A percentile compares a stretch with the other conserved stretches of the same genome.
Conservation (phyloP, 1,284 basidiomycete genomes). For the Ceratobasidium sp. region DNA sequence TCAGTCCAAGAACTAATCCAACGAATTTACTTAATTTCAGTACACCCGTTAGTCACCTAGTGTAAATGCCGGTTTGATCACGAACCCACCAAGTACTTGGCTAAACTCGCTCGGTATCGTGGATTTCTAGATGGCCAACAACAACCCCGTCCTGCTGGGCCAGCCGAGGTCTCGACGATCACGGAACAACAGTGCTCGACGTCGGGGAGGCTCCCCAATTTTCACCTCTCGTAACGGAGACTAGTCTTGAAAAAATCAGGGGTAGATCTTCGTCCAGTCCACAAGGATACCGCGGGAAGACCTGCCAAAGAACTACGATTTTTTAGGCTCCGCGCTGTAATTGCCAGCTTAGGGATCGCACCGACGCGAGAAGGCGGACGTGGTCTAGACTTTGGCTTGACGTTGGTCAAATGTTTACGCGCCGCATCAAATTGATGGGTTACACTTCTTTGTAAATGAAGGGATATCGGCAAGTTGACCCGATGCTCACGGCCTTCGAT, state of each 20-base stretch:
- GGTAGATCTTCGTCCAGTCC: background rate
- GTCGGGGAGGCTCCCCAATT: slow-evolving; percentile 2
- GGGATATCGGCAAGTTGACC: slow-evolving; percentile 6
- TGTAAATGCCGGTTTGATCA: background rate
- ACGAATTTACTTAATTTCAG: background rate
- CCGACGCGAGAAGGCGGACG: background rate
- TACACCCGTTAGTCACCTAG: background rate
- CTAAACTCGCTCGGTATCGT: background rate
- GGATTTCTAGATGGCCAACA: background rate
- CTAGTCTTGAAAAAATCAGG: slow-evolving; percentile 9
- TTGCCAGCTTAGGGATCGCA: background rate
- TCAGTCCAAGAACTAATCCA: background rate
- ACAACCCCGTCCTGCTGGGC: background rate
- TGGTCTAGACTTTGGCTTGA: background rate
- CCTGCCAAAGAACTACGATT: background rate
- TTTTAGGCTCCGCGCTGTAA: slow-evolving; percentile 16
- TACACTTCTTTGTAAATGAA: background rate
- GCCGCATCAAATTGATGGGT: slow-evolving; percentile 24
- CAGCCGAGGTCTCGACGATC: background rate
- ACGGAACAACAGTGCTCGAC: background rate
- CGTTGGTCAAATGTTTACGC: slow-evolving; percentile 12
- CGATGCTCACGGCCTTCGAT: slow-evolving; percentile 5
- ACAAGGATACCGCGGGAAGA: slow-evolving; percentile 5
- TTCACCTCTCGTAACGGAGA: slow-evolving; percentile 1
- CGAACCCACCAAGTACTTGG: background rate